These are phyloP conservation scores for Citrus medica DNA, from an alignment of 345 rosid genomes.

Conservation along the genomic window DNA sequence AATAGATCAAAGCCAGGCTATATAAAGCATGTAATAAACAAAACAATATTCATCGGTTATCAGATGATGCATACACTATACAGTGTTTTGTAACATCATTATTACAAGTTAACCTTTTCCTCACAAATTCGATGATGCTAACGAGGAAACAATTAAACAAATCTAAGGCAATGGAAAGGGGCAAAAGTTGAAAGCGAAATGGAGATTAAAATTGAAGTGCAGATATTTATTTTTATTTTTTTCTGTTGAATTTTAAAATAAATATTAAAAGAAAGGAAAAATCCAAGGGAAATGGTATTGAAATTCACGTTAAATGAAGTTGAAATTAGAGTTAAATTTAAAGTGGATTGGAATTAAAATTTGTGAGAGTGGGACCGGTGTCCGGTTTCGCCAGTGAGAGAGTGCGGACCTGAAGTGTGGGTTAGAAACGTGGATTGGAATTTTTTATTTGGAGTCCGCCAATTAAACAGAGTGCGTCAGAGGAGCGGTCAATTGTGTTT, in stretches of 20 bases:
- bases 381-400: constrained; percentile 16
- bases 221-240: not conserved
- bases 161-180: not conserved
- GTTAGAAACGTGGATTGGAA: constrained; percentile 6
- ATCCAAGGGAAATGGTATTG: constrained; percentile 14
- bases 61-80: not conserved
- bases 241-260: not conserved
- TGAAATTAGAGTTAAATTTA: constrained; percentile 28
- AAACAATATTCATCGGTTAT: no score
- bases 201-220: constrained; percentile 12
- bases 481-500: constrained; percentile 3
- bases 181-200: not conserved
- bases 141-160: constrained; percentile 19
- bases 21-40: no score
- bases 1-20: no score
- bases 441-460: constrained; percentile 27
- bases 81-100: not conserved
- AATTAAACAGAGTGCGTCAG: constrained; percentile 6
- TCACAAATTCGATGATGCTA: constrained; percentile 17
- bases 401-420: not conserved
- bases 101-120: not conserved
- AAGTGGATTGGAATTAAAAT: not conserved
- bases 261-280: not conserved
- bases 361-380: not conserved
- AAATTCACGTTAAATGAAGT: constrained; percentile 28